These are phyloP conservation scores for maize (Zea mays) DNA, from an alignment of 176 grass and related monocot genomes.

Conservation along the genomic window Zm-B73-REFERENCE-NAM-5.0 NC_050097.1:19665001-19665500, in stretches of 20 bases:
- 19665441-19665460: neutral
- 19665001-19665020: neutral
- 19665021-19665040: neutral
- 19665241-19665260: neutral
- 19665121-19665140: neutral
- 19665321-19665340: neutral
- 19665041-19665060: neutral
- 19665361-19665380: neutral
- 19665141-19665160: neutral
- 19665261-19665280: neutral
- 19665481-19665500: slow-evolving; percentile 30
- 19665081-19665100: no score
- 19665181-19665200: neutral
- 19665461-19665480: neutral
- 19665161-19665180: neutral
- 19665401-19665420: slow-evolving; percentile 38
- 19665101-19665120: neutral
- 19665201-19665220: neutral
- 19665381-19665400: slow-evolving; percentile 29
- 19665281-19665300: neutral
- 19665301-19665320: neutral
- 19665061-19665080: neutral
- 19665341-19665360: slow-evolving; percentile 23
- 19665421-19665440: slow-evolving; percentile 16
- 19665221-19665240: neutral